These are phyloP conservation scores for Picea sitchensis DNA, from an alignment of 75 land plant species.

Conservation along the genomic window DNA sequence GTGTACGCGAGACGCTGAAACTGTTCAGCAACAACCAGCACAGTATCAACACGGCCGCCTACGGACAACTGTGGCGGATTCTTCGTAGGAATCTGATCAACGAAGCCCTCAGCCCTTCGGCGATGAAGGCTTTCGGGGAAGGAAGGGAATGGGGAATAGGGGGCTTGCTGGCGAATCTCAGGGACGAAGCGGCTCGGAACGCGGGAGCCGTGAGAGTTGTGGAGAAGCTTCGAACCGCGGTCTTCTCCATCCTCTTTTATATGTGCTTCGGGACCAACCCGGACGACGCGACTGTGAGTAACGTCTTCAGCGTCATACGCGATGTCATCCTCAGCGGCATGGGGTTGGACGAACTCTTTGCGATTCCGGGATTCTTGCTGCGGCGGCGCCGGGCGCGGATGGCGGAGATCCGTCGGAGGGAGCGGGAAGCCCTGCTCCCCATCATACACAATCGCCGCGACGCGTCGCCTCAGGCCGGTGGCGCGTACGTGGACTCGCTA, in stretches of 20 bases:
- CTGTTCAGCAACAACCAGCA: constrained; percentile 4
- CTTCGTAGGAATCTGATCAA: constrained; percentile 3
- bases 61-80: background rate
- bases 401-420: too few species aligned
- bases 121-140: background rate
- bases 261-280: background rate
- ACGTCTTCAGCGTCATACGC: background rate
- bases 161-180: background rate
- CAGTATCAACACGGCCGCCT: constrained; percentile 7
- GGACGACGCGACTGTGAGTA: background rate
- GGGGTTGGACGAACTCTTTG: too few species aligned
- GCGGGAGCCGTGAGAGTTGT: background rate
- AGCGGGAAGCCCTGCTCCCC: too few species aligned
- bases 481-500: too few species aligned
- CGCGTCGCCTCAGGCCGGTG: too few species aligned
- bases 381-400: too few species aligned
- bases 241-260: background rate
- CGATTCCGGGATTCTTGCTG: too few species aligned
- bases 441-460: too few species aligned
- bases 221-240: background rate
- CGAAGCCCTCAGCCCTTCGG: background rate
- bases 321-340: too few species aligned
- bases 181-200: background rate
- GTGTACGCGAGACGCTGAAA: background rate
- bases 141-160: background rate